These are phyloP conservation scores for Pleurotus ostreatus DNA, from an alignment of 768 basidiomycete genomes.

Conservation along the genomic window DNA sequence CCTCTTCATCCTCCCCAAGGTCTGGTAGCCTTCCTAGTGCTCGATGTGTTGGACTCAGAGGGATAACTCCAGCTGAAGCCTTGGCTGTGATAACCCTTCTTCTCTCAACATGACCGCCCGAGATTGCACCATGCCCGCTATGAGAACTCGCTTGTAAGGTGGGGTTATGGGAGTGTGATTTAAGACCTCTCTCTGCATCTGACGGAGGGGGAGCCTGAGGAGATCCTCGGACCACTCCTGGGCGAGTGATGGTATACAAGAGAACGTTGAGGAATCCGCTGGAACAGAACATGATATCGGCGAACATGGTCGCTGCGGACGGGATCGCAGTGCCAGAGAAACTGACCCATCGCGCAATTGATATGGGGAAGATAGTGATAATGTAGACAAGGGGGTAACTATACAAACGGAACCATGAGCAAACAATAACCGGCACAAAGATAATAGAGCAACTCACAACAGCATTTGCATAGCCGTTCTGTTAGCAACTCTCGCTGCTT, in stretches of 20 bases:
- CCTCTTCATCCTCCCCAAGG: neutral
- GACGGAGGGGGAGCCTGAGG: neutral
- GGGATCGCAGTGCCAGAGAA: conserved; percentile 27
- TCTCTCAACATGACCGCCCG: neutral
- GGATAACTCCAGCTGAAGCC: neutral
- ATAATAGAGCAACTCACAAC: conserved; percentile 24
- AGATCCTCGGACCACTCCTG: neutral
- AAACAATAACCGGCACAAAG: neutral
- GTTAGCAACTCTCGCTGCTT: conserved; percentile 8
- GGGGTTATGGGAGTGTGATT: neutral
- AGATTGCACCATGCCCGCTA: neutral
- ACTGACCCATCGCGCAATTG: conserved; percentile 31
- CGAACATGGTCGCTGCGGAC: conserved; percentile 26
- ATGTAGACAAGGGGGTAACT: conserved; percentile 28
- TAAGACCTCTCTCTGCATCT: neutral
- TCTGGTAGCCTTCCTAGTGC: conserved; percentile 4
- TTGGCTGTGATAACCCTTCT: neutral
- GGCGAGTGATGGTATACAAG: conserved; percentile 8
- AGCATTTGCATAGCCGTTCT: conserved; percentile 32
- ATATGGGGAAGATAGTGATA: conserved; percentile 30
- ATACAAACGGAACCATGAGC: neutral
- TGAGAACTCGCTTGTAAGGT: neutral
- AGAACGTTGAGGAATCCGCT: conserved; percentile 8
- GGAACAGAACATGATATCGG: conserved; percentile 8
- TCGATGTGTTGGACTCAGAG: neutral